Evolutionary conservation across 495 filamentous ascomycete species (phyloP), one percentile per base, ranked within the genome.

Genomic region (Jackrogersella minutella): DNA sequence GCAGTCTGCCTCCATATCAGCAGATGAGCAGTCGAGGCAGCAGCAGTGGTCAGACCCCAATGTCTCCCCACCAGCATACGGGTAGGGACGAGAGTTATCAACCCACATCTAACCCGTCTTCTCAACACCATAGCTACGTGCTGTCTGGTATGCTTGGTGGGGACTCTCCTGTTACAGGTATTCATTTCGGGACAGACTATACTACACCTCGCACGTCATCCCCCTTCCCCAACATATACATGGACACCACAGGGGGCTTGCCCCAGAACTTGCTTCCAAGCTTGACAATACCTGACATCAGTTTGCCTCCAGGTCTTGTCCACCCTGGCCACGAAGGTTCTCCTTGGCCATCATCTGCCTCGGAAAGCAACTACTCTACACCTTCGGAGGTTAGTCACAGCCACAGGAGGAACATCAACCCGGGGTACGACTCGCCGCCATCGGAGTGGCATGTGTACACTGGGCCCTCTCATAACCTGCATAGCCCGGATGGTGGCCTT

Each of bases 351-450:
- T 83, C 82, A 31, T 82, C 83, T 6, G 72, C 78, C 43, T 79
- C 80, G 19, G 80, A 81, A 37, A 85, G 83, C 68, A 78, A 72
- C 24, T 81, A 78, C 63, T 84, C 81, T 17, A 81, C 80, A 1
- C 80, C 79, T 5, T 82, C 82, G n/a, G 81, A 82, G 5, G 56
- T 69, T 37, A 50, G 61, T 26, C 65, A 68, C 31, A 44, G 70
- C n/a, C n/a, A n/a, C 41, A 58, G 70, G 39, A 59, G 63, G 22
- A 54, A 54, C 17, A 44, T 64, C 33, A 53, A 39, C n/a, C 66
- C 57, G 17, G 37, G 57, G 4, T 68, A 41, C 46, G 64, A 67
- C 16, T 74, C 72, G 5, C 72, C 72, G 33, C 66, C 68, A 9
- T 63, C 68, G 19, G 68, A 70, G 52, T 70, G 68, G 68, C 58